These are phyloP conservation scores for Salmacisia buchloeana DNA, from an alignment of 1,284 basidiomycete genomes.

Conservation along the genomic window DNA sequence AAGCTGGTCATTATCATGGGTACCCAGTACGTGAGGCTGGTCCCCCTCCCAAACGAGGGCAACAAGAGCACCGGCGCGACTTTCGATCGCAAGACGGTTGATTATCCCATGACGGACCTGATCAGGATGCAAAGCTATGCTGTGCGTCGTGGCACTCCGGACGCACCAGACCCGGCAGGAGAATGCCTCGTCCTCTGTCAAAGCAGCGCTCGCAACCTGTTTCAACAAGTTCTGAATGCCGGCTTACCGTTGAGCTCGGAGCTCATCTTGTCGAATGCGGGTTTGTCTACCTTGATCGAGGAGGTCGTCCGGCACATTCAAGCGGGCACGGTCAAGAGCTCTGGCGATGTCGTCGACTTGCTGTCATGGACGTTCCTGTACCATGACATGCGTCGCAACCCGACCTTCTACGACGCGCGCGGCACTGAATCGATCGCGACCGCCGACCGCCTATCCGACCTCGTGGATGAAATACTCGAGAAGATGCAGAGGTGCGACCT, in stretches of 20 bases:
- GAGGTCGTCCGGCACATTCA: conserved; percentile 40
- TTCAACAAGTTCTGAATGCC: conserved; percentile 69
- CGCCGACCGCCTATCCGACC: conserved; percentile 20
- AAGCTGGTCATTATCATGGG: conserved; percentile 81
- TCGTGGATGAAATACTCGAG: conserved; percentile 15
- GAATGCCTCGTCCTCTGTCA: conserved; percentile 71
- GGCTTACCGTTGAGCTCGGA: conserved; percentile 84
- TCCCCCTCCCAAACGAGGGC: conserved; percentile 24
- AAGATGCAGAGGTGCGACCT: conserved; percentile 13
- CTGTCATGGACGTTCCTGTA: conserved; percentile 80
- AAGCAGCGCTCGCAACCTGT: conserved; percentile 77
- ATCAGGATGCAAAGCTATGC: conserved; percentile 87
- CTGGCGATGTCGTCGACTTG: conserved; percentile 60
- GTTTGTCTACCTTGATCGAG: conserved; percentile 44
- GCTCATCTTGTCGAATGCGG: conserved; percentile 53
- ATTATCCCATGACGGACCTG: conserved; percentile 76
- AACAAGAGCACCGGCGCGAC: conserved; percentile 17
- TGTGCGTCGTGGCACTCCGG: conserved; percentile 57
- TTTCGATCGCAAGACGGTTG: conserved; percentile 63
- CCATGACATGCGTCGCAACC: conserved; percentile 69
- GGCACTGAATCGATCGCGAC: conserved; percentile 21
- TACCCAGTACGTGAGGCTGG: conserved; percentile 71
- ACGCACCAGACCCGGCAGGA: conserved; percentile 25
- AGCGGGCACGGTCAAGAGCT: conserved; percentile 12
- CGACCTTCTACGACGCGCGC: conserved; percentile 72